Base-by-base conservation (phyloP, 2,329 filamentous ascomycete species). In the Ceratocystis cubensis region DNA sequence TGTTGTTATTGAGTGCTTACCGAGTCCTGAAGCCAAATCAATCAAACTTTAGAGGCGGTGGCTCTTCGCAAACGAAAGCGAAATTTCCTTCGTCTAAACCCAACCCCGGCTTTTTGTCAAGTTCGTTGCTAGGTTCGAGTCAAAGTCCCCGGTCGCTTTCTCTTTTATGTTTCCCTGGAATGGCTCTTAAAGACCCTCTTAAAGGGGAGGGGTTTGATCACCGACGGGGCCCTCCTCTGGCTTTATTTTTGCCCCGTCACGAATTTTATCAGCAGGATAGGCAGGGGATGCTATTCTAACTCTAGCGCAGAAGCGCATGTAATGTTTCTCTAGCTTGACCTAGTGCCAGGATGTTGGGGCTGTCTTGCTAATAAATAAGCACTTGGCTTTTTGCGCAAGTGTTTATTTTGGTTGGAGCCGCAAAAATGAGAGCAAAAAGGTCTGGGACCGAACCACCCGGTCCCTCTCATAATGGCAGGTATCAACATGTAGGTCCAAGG, bases 21-120 rank as follows among this genome's bases (percentile, higher is more conserved):
- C 56, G 56, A 59, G 56, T 57, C 22, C 17, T 25, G 30, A 28
- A 50, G 17, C 56, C 22, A 57, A 53, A 33, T 33, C 30, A 59
- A 59, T 59, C 56, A 59, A 59, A 59, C 56, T 59, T 59, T 28
- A 5, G 56, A 59, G 56, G 28, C 56, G 56, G 56, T 59, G 56
- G 56, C 56, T 59, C 56, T 59, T 37, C 28, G 30, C 56, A 59
- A 37, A 37, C 56, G 28, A 59, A 59, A 59, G 28, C 28, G 33
- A 59, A 59, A 37, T 37, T 59, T 33, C 56, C 56, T 59, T 59
- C 56, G 28, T 37, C 56, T 59, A 59, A 59, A 59, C 13, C 56
- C 56, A 59, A 59, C 56, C 56, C 56, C 56, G 28, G 56, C 28
- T 37, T 33, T 59, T 59, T 17, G 28, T 37, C 56, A 37, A 33